These are phyloP conservation scores for Mycena galericulata DNA, from an alignment of 768 basidiomycete genomes.

Conservation along the genomic window DNA sequence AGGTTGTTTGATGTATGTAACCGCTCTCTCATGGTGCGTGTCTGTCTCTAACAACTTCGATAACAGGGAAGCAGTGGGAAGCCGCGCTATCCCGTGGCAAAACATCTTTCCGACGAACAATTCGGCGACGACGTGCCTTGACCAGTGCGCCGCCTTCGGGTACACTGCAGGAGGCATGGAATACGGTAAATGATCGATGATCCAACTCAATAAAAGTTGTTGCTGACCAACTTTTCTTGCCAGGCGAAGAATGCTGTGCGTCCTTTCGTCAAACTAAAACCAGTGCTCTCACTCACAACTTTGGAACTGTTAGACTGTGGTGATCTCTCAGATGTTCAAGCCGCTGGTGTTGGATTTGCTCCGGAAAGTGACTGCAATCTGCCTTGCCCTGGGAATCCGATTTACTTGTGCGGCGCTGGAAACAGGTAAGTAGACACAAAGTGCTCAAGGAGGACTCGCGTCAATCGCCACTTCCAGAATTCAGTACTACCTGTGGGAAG, in stretches of 20 bases:
- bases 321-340: slow-evolving; percentile 67
- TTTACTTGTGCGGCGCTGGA: slow-evolving; percentile 75
- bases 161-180: slow-evolving; percentile 79
- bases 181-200: slow-evolving; percentile 47
- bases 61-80: no score
- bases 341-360: slow-evolving; percentile 31
- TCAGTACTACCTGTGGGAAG: slow-evolving; percentile 47
- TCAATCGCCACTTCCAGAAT: slow-evolving; percentile 40
- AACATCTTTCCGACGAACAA: slow-evolving; percentile 73
- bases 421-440: no score
- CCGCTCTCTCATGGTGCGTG: no score
- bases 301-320: slow-evolving; percentile 68
- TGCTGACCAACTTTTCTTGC: no score
- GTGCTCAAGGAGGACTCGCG: no score
- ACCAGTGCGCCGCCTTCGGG: slow-evolving; percentile 76
- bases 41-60: no score
- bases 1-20: slow-evolving; percentile 72
- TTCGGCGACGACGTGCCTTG: slow-evolving; percentile 72
- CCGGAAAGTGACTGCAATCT: slow-evolving; percentile 54
- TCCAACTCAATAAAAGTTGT: no score
- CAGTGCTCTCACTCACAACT: no score
- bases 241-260: no score
- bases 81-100: slow-evolving; percentile 72
- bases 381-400: slow-evolving; percentile 79
- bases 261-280: no score